phyloP scores from a whole-genome alignment of 2,329 filamentous ascomycete genomes.

The Alternaria ethzedia region DNA sequence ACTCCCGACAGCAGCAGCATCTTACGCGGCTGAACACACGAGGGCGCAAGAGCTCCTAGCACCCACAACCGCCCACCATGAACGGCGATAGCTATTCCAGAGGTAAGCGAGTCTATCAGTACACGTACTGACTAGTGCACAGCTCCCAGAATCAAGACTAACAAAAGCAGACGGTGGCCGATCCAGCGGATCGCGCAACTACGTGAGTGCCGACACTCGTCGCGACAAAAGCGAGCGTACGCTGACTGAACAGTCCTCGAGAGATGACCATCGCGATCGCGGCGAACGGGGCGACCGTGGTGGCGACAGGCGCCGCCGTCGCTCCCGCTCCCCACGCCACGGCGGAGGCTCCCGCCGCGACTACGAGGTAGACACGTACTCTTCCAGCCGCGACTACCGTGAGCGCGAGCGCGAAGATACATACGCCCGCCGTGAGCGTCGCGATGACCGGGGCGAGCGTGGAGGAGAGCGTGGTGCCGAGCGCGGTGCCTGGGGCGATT shows the following conservation, averaged over 20 bases:
- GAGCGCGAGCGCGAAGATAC: conserved; percentile 93
- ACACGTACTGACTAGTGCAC: conserved; percentile 46
- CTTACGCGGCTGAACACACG: conserved; percentile 16
- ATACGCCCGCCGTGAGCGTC: conserved; percentile 71
- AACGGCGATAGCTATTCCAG: conserved; percentile 85
- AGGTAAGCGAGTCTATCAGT: conserved; percentile 61
- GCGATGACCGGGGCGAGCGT: conserved; percentile 54
- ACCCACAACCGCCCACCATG: conserved; percentile 60
- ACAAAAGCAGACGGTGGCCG: conserved; percentile 48
- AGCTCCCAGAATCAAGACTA: conserved; percentile 37
- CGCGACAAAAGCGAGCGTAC: conserved; percentile 8
- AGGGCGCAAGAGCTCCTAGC: conserved; percentile 20
- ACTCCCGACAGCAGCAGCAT: conserved; percentile 4
- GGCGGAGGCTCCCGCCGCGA: conserved; percentile 68
- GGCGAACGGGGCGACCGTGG: conserved; percentile 27
- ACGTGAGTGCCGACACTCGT: conserved; percentile 42
- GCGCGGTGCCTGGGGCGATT: conserved; percentile 65
- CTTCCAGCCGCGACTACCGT: conserved; percentile 88
- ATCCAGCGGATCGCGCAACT: conserved; percentile 45
- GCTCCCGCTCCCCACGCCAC: conserved; percentile 86
- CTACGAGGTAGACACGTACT: conserved; percentile 83
- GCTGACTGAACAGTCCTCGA: conserved; percentile 41
- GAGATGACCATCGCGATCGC: conserved; percentile 37
- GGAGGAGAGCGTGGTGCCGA: conserved; percentile 51
- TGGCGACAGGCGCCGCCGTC: conserved; percentile 62